Conservation (phyloP, 176 grass and related monocot species). For the Eleusine coracana region DNA sequence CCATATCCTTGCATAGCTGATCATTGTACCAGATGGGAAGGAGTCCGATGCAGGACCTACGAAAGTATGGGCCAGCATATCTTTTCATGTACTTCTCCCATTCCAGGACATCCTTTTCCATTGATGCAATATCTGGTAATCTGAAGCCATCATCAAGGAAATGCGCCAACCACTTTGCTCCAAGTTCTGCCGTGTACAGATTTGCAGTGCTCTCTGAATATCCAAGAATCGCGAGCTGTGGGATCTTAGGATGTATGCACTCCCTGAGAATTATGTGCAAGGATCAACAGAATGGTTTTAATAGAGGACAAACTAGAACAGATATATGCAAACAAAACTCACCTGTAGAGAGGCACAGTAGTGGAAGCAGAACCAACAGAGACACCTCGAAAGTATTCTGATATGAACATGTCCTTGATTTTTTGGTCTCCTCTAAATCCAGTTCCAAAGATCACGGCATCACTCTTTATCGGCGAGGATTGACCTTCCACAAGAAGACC, state of each 20-base stretch:
- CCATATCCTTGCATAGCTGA: constrained; percentile 68
- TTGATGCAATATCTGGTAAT: constrained; percentile 45
- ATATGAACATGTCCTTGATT: constrained; percentile 63
- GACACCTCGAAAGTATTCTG: constrained; percentile 48
- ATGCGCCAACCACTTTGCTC: constrained; percentile 55
- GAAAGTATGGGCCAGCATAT: constrained; percentile 50
- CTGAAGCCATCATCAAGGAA: constrained; percentile 61
- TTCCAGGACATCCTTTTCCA: constrained; percentile 52
- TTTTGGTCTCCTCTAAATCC: constrained; percentile 61
- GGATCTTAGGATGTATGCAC: constrained; percentile 69
- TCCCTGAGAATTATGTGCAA: constrained; percentile 29
- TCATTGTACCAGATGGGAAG: constrained; percentile 68
- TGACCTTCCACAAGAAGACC: constrained; percentile 55
- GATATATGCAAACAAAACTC: background rate
- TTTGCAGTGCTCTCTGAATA: constrained; percentile 70
- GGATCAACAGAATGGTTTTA: background rate
- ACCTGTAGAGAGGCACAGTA: constrained; percentile 65
- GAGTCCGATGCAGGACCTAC: constrained; percentile 44
- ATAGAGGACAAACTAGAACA: background rate
- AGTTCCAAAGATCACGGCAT: constrained; percentile 59
- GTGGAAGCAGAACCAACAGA: constrained; percentile 39
- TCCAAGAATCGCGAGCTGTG: constrained; percentile 53
- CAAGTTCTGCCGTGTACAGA: constrained; percentile 59
- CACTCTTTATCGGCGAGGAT: constrained; percentile 34
- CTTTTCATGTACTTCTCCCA: constrained; percentile 70